Evolutionary conservation across 305 asterid genomes (phyloP), one percentile per base, ranked within the genome.

Genomic region (Solanum hybrid): DNA sequence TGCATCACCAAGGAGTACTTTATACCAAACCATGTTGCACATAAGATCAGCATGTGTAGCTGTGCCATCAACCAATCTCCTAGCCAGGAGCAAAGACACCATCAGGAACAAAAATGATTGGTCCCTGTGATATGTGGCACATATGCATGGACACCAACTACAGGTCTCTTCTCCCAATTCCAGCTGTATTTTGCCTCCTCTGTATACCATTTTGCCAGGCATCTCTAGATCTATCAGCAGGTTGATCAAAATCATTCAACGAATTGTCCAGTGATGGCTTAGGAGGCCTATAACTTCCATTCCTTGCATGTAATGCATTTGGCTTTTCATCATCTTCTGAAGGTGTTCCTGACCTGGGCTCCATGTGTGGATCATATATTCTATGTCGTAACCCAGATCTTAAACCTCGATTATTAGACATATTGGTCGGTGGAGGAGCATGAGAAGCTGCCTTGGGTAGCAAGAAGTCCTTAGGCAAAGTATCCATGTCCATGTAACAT

Each of bases 301-400:
- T 96, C 92, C 96, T 95, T 46, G 92, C 89, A 69, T 91, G 89
- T 22, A 93, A 88, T 13, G 90, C 40, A 91, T 91, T 95, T 11
- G 98, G 89, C 92, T 95, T 96, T 89, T 96, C 98, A 57, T 97
- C 99, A 89, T 97, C 99, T 93, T 98, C 99, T 40, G 99, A 97
- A 26, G 98, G 98, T n/a, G 96, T 95, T 87, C 98, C 97, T 42
- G 99, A 96, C 94, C 95, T 93, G 92, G 99, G 92, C 81, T 96
- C 97, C 80, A 95, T 61, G 85, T 96, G 98, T 64, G 93, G 24
- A 90, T 97, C 98, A 85, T 96, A 95, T 78, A 96, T 92, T 83
- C 99, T 92, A 86, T 93, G 97, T 90, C 99, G 93, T 82, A 92
- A 93, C 75, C 98, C 98, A 80, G 95, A 89, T 91, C 97, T 95